Evolutionary conservation across 805 yeast genomes (phyloP).

Genomic region (Maudiozyma saulgeensis): DNA sequence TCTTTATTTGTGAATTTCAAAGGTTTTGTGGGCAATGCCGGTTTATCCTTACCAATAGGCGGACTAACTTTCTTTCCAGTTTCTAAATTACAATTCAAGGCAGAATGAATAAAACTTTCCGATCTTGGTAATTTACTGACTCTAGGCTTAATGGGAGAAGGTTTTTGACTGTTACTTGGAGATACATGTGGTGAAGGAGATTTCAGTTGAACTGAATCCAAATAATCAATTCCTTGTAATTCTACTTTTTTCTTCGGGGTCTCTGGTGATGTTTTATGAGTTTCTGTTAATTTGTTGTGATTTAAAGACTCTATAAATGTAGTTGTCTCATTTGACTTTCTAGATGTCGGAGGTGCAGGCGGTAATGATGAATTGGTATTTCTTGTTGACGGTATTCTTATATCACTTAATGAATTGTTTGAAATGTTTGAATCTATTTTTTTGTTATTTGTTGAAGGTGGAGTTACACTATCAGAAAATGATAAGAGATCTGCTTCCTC

Average conservation of each 20-base stretch:
- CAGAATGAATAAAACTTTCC: constrained; percentile 19
- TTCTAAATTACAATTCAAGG: constrained; percentile 5
- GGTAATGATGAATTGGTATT: background rate
- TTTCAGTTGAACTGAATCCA: constrained; percentile 17
- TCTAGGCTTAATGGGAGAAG: background rate
- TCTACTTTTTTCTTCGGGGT: background rate
- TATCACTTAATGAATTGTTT: no score
- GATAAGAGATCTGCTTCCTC: background rate
- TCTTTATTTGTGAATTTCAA: constrained; percentile 1
- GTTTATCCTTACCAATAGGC: constrained; percentile 5
- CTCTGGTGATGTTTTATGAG: background rate
- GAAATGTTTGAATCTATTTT: no score
- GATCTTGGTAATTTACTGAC: constrained; percentile 5
- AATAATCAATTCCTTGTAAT: constrained; percentile 9
- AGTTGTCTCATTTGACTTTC: constrained; percentile 1
- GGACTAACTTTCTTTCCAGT: background rate
- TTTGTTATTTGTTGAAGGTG: background rate
- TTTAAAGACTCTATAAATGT: constrained; percentile 14
- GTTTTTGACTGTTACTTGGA: background rate
- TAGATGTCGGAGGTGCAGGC: constrained; percentile 6
- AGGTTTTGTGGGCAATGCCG: constrained; percentile 12
- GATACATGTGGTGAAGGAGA: constrained; percentile 1
- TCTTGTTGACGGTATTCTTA: background rate
- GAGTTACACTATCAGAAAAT: background rate
- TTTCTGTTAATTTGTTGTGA: constrained; percentile 13